phyloP scores from a whole-genome alignment of 495 filamentous ascomycete species.

The Aspergillus kassunensis region DNA sequence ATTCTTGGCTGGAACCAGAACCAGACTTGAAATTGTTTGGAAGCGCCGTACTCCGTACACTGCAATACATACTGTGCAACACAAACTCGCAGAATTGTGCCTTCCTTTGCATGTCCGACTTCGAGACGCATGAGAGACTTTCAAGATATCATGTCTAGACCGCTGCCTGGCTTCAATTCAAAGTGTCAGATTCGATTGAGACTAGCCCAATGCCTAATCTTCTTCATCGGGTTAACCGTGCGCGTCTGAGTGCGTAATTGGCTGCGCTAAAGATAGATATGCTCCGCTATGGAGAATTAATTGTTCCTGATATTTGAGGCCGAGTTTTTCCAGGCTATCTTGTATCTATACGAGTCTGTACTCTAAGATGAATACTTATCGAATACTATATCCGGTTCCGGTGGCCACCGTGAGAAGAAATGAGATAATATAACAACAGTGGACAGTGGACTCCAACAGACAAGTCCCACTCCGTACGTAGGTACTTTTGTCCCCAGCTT shows the following conservation, averaged over 20 bases:
- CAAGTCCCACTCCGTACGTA: too few relatives aligned
- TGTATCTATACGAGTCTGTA: background rate
- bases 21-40: too few relatives aligned
- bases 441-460: too few relatives aligned
- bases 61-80: background rate
- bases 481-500: too few relatives aligned
- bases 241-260: background rate
- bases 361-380: too few relatives aligned
- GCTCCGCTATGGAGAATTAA: background rate
- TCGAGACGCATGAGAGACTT: background rate
- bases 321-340: background rate
- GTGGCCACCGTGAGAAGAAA: too few relatives aligned
- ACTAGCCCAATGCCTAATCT: background rate
- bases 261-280: constrained; percentile 11
- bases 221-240: background rate
- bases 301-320: background rate
- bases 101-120: background rate
- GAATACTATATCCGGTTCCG: too few relatives aligned
- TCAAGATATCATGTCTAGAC: too few relatives aligned
- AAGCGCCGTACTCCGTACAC: too few relatives aligned
- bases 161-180: background rate
- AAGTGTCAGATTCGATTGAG: background rate
- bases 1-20: too few relatives aligned
- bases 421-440: too few relatives aligned
- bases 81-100: background rate